Base-by-base conservation (phyloP, 345 rosid genomes). In the Garcia nutans region DNA sequence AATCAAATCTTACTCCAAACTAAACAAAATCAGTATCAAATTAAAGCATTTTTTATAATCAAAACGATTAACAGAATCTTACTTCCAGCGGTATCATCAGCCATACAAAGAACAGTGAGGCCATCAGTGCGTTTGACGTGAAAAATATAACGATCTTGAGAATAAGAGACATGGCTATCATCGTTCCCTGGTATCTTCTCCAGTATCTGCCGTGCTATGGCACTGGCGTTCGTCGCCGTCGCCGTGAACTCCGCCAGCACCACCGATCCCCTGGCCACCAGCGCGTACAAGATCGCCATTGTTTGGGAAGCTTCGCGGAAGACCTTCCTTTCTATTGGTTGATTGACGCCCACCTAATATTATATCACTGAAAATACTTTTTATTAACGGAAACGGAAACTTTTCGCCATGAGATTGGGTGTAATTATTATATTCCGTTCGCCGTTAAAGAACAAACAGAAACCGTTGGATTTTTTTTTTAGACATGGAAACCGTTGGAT, bases 61-160 rank as follows among this genome's bases (percentile, higher is more conserved):
- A 45, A 28, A 28, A 13, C 44, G 11, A 55, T 20, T 4, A 33
- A 7, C 11, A 0, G 26, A 41, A 9, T 44, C 89, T 66, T 85
- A 95, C 97, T 88, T 79, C 94, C 99, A 81, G 97, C 88, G 64
- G 91, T 87, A 66, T 95, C 97, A 47, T 95, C 97, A 47, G 99
- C 98, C 97, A 95, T 91, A 80, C 99, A 95, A 77, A 95, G 97
- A 76, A 88, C 96, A 81, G 99, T 86, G 81, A 95, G 99, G 76
- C 99, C 99, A 78, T 95, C 99, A 81, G 97, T 93, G 77, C 99
- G 96, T 64, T 91, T 91, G 76, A 95, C 91, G 66, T 95, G 98
- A 81, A 95, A 95, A 74, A 93, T 89, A 73, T 84, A 91, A 0
- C 97, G 99, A 80, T 90, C 99, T 82, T 95, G 98, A 74, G 99